Evolutionary conservation across 2,329 filamentous ascomycete species (phyloP), one percentile per base, ranked within the genome.

Genomic region (Talaromyces verruculosus): DNA sequence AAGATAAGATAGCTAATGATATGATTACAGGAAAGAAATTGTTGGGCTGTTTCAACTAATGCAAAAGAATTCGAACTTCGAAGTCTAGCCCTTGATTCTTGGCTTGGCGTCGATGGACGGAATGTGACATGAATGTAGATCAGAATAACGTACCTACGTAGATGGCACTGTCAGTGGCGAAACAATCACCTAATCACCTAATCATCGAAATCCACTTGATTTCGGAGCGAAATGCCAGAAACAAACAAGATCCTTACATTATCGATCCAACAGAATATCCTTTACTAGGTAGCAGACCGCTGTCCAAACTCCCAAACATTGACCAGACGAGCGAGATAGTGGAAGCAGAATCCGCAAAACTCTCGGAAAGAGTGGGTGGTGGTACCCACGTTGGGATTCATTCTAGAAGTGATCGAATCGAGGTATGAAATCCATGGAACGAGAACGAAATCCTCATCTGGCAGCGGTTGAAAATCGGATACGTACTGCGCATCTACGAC

Each of bases 81-180:
- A 30, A 33, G n/a, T 57, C 53, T 39, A 37, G 30, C n/a, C 51
- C 30, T 57, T 57, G 53, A 57, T 37, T 57, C 53, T 11, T 22
- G 30, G 30, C 37, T 57, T 53, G 15, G 28, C 28, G 15, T 53
- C 25, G 49, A 53, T 53, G 49, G 33, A 6, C 2, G 30, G 53
- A 57, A 57, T 57, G 53, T 25, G 33, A 33, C 33, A 39, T 57
- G 53, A 57, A 39, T 39, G 53, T 57, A 57, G 19, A 57, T 57
- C 53, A 22, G 22, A 39, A 39, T 35, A 55, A 35, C 13, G n/a
- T 55, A 7, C 17, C 30, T 55, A 35, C 30, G 51, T 55, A 53
- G 28, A 30, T 53, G 49, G 49, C 49, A 53, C 30, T 11, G 17
- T 33, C 30, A 35, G 30, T 28, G 25, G 51, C 51, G 8, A 55